These are phyloP conservation scores for Nephelium lappaceum DNA, from an alignment of 345 rosid species.

Conservation along the genomic window DNA sequence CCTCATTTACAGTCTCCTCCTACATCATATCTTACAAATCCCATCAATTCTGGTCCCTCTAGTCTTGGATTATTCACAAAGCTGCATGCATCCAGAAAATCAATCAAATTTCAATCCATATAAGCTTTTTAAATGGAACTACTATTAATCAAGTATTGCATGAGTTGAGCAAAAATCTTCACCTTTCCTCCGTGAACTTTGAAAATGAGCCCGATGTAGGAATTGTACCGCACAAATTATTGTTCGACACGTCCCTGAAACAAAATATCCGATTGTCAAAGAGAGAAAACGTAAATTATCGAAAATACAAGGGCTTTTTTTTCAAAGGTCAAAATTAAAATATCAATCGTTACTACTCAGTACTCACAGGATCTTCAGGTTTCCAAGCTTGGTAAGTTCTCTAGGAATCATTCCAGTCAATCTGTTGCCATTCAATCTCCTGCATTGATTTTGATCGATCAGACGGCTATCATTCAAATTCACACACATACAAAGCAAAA, in stretches of 20 bases:
- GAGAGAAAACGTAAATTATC: neutral
- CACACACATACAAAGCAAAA: neutral
- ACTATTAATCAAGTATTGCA: neutral
- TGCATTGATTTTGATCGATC: conserved; percentile 26
- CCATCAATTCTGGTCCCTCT: conserved; percentile 81
- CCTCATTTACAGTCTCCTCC: conserved; percentile 53
- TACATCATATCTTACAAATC: conserved; percentile 65
- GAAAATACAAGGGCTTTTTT: neutral
- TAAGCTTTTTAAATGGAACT: neutral
- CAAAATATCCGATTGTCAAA: neutral
- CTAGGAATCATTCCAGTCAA: conserved; percentile 71
- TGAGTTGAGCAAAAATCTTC: neutral
- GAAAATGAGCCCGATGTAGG: conserved; percentile 69
- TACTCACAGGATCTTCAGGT: conserved; percentile 70
- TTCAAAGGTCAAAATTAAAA: neutral
- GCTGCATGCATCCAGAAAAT: conserved; percentile 40
- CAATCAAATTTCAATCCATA: neutral
- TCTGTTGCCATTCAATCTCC: conserved; percentile 67
- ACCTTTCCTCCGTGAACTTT: conserved; percentile 70
- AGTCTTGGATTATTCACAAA: conserved; percentile 58
- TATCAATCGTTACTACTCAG: neutral
- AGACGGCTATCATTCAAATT: neutral
- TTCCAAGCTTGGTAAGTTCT: conserved; percentile 55
- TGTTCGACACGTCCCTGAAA: conserved; percentile 62
- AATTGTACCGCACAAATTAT: conserved; percentile 73